Conservation (phyloP, 78 protist genomes). For the Dictyostelium purpureum region DNA sequence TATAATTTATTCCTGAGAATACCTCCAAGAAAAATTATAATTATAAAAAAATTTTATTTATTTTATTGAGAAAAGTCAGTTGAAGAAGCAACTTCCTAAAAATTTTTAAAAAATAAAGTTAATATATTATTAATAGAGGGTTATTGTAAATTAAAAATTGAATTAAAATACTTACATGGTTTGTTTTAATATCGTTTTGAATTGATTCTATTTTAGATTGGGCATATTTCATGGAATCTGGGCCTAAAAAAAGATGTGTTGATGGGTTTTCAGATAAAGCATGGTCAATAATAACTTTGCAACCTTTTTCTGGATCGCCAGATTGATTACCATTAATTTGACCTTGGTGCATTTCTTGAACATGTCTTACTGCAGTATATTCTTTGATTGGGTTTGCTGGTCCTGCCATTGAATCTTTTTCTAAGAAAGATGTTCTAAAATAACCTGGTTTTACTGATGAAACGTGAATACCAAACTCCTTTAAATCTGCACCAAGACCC, state of each 20-base stretch:
- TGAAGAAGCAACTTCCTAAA: too few relatives aligned
- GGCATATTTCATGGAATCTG: background rate
- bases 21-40: too few relatives aligned
- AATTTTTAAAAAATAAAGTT: too few relatives aligned
- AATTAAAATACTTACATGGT: too few relatives aligned
- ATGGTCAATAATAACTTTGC: background rate
- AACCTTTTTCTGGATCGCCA: constrained; percentile 36
- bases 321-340: constrained; percentile 13
- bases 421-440: constrained; percentile 14
- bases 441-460: constrained; percentile 18
- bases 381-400: background rate
- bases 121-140: too few relatives aligned
- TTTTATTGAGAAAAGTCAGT: too few relatives aligned
- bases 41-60: too few relatives aligned
- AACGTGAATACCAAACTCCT: background rate
- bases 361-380: background rate
- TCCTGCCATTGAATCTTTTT: background rate
- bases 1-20: too few relatives aligned
- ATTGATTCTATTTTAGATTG: background rate
- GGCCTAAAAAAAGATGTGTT: background rate
- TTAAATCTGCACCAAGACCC: background rate
- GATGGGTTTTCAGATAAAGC: background rate
- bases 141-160: too few relatives aligned
- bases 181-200: background rate
- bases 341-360: background rate